Base-by-base conservation (phyloP, 768 basidiomycete genomes). In the Neoboletus brunneissimus region DNA sequence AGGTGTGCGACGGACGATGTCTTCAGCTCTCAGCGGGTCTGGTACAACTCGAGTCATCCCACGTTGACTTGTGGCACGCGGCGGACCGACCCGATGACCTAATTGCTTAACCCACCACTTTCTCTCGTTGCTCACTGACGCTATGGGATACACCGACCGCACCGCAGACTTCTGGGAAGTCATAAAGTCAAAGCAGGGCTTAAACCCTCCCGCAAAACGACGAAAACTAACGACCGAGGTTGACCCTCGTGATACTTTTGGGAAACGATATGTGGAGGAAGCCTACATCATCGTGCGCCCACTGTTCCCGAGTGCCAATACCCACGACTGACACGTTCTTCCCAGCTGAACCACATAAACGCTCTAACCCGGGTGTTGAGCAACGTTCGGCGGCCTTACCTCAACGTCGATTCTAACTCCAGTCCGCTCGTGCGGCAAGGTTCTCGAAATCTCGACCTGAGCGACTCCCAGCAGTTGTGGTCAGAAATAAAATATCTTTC, bases 381-480 rank as follows among this genome's bases (percentile, higher is more conserved):
- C 34, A 79, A 81, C 54, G 84, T 98, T 56, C 86, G 94, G 15
- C 86, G 87, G 53, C 85, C 95, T 29, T 99, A 99, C 76, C 79
- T 98, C 64, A 90, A 87, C 65, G 77, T 93, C 58, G 84, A 90
- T 72, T 71, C 86, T 15, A 78, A 83, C 56, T 63, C 69, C 53
- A 72, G 78, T n/a, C 79, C 84, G 13, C 69, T 81, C 45, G 72
- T 77, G 22, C 81, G 84, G 29, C 82, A 83, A 64, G 60, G 63
- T 32, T 67, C 77, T 16, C 79, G 81, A 43, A 80, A 69, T 43
- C 73, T 90, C 53, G 86, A 91, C 73, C 65, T 90, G 13, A 73
- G 67, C 23, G 75, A 75, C 51, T 68, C 80, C 46, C 73, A 77
- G 56, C 74, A 78, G 57, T 75, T 78, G 44, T 91, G 88, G 88